Percentiles rank a stretch among this genome's conserved stretches.
phyloP scores from a whole-genome alignment of 768 basidiomycete species.

The Collybiopsis confluens region DNA sequence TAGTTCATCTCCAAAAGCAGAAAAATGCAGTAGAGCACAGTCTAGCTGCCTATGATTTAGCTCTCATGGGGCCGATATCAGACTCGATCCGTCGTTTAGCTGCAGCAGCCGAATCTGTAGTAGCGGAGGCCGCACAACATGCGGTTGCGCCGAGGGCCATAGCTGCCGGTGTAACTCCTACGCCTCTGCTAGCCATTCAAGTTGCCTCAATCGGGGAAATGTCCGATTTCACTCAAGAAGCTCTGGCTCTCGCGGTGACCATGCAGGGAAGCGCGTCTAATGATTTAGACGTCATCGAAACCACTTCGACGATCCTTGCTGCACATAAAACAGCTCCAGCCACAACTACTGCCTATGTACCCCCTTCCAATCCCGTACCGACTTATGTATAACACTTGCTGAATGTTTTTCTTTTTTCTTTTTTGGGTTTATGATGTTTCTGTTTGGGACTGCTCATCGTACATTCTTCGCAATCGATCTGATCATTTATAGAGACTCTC shows the following conservation, averaged over 20 bases:
- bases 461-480: conserved; percentile 8
- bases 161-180: conserved; percentile 30
- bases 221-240: conserved; percentile 52
- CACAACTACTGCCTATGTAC: neutral
- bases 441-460: conserved; percentile 19
- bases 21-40: conserved; percentile 70
- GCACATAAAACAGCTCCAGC: conserved; percentile 25
- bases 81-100: conserved; percentile 59
- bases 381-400: conserved; percentile 17
- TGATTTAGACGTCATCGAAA: conserved; percentile 78
- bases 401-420: conserved; percentile 20
- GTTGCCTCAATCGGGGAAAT: conserved; percentile 49
- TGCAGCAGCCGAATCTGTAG: conserved; percentile 76
- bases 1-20: conserved; percentile 74
- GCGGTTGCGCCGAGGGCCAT: conserved; percentile 46
- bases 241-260: conserved; percentile 80
- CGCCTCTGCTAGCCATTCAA: conserved; percentile 40
- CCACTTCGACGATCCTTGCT: conserved; percentile 53
- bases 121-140: conserved; percentile 76
- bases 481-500: conserved; percentile 11
- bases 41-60: conserved; percentile 73
- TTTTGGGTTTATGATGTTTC: conserved; percentile 19
- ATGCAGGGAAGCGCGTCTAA: conserved; percentile 68
- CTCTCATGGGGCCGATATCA: conserved; percentile 48
- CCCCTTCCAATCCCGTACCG: neutral